Base-by-base conservation (phyloP, 345 rosid species). In the Anacardium occidentale region DNA sequence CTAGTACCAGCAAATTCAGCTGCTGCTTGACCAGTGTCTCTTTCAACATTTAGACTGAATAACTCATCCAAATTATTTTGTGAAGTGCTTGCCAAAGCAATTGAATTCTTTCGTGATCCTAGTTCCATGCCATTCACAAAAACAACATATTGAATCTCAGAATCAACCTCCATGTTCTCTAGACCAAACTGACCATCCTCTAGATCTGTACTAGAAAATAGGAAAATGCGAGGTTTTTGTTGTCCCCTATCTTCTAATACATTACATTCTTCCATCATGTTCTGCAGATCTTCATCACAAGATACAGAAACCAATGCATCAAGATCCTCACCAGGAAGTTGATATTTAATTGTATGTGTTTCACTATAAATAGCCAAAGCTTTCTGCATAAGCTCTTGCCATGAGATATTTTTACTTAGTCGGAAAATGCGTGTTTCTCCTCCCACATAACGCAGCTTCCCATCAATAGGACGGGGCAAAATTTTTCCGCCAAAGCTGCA, bases 291-390 rank as follows among this genome's bases (percentile, higher is more conserved):
- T 79, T 88, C 95, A 42, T 88, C 88, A 66, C 88, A 83, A 26
- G 95, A 87, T 77, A 90, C 90, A 72, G 95, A 90, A 69, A 90
- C 87, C 85, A 90, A 80, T 24, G 95, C 89, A 78, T 90, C 95
- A 71, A 90, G 88, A 75, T 90, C 95, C 83, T 90, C 95, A 12
- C 89, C 95, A 13, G 92, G 95, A 83, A 90, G 88, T 78, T 90
- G 95, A 70, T 90, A 90, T 74, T 83, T 90, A 67, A 90, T 83
- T 9, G 79, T 72, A 66, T 80, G 83, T 77, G 86, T 74, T 81
- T 88, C 80, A 63, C 69, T 67, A 72, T 78, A 86, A 60, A 90
- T 83, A 22, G 77, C 80, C 61, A 74, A 64, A 48, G 83, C 76
- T 77, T 83, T 90, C 62, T 81, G 86, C 73, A 75, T 82, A 63